These are phyloP conservation scores for Cryptococcus sp. DNA, from an alignment of 1,284 basidiomycete species.

Conservation along the genomic window DNA sequence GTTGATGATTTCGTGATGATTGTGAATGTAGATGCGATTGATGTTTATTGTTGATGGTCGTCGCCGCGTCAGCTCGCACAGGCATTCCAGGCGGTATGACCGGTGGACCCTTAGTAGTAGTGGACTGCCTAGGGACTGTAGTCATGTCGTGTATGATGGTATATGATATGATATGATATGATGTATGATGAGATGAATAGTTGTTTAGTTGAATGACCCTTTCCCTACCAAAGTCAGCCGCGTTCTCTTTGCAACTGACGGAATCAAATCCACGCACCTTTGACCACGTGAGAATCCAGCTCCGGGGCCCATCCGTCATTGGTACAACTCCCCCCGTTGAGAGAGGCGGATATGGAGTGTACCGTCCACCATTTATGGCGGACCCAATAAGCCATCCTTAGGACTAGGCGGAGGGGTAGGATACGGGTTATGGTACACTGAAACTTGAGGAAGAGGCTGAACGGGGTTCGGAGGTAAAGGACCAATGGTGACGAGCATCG, in stretches of 20 bases:
- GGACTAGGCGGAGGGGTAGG: too few species aligned
- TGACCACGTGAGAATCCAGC: too few species aligned
- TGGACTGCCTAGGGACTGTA: not conserved
- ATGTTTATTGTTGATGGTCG: conserved; percentile 2
- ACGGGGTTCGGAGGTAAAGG: too few species aligned
- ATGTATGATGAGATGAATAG: conserved; percentile 91
- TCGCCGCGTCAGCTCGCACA: conserved; percentile 7
- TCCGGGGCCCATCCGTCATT: too few species aligned
- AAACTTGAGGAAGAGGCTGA: too few species aligned
- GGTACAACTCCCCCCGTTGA: conserved; percentile 46
- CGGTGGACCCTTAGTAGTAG: conserved; percentile 2
- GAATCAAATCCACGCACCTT: too few species aligned
- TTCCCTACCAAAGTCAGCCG: too few species aligned
- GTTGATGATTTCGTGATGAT: conserved; percentile 2
- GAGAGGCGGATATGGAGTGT: conserved; percentile 86
- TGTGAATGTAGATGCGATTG: conserved; percentile 1
- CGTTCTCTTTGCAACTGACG: too few species aligned
- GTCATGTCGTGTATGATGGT: conserved; percentile 1
- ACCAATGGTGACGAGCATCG: too few species aligned
- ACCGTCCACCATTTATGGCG: conserved; percentile 92
- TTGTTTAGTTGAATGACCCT: too few species aligned
- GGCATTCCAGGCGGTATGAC: conserved; percentile 12
- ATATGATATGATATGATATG: conserved; percentile 54
- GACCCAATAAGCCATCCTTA: conserved; percentile 60
- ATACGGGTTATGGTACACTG: too few species aligned